A percentile compares a stretch with the other conserved stretches of the same genome.
Evolutionary conservation across 306 rosid genomes (phyloP).

Genomic region (Ammopiptanthus mongolicus): DNA sequence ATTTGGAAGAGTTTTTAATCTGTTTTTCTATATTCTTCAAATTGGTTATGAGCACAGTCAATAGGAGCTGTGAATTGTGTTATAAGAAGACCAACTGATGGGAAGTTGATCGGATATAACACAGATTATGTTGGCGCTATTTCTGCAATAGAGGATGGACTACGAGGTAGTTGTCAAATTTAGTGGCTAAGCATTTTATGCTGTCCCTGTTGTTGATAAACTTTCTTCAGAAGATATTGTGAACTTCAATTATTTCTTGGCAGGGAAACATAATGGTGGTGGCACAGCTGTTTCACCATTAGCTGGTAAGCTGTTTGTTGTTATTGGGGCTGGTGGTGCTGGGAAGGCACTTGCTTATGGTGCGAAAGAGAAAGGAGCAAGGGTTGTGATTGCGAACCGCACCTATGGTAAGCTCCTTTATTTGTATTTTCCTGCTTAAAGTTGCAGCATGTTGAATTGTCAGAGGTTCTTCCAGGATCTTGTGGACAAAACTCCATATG

Average conservation of each 20-base stretch:
- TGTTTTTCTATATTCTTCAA: not conserved
- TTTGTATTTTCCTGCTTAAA: constrained; percentile 12
- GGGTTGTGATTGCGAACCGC: constrained; percentile 89
- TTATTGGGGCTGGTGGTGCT: constrained; percentile 98
- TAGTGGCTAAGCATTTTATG: constrained; percentile 6
- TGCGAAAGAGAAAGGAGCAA: constrained; percentile 88
- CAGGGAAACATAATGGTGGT: constrained; percentile 42
- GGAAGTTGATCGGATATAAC: constrained; percentile 82
- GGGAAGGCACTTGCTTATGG: constrained; percentile 97
- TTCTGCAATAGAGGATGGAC: constrained; percentile 82
- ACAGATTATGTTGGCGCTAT: constrained; percentile 88
- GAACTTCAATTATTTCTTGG: constrained; percentile 10
- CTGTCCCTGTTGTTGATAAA: not conserved
- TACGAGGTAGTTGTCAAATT: constrained; percentile 50
- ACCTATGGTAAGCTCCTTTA: constrained; percentile 59
- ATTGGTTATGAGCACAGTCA: constrained; percentile 41
- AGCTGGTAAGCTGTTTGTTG: constrained; percentile 81
- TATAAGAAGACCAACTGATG: constrained; percentile 69
- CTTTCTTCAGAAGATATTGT: constrained; percentile 1
- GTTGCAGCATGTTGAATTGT: constrained; percentile 6
- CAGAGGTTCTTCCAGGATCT: not conserved
- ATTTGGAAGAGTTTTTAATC: constrained; percentile 12
- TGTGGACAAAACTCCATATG: not conserved
- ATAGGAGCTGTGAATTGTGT: constrained; percentile 92
- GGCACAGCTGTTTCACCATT: constrained; percentile 51